Percentiles rank a stretch among this genome's conserved stretches.
phyloP scores from a whole-genome alignment of 208 protist species.

The Wallacemonas sp. region DNA sequence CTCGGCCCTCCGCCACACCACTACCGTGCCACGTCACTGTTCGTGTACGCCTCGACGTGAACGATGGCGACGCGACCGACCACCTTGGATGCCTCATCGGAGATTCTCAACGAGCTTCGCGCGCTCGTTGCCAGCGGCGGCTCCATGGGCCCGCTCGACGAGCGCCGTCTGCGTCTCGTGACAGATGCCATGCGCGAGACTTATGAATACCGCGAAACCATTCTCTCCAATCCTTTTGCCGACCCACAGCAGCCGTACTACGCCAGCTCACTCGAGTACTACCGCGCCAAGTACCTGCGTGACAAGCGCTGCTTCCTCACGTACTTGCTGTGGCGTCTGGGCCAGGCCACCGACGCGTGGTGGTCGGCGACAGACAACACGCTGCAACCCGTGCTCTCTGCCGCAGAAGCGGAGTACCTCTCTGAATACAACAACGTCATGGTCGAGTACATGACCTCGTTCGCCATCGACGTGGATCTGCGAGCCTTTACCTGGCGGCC shows the following conservation, averaged over 20 bases:
- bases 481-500: slow-evolving; percentile 80
- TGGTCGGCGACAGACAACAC: slow-evolving; percentile 74
- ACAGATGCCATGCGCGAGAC: slow-evolving; percentile 56
- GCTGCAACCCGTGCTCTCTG: slow-evolving; percentile 40
- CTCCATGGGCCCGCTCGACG: slow-evolving; percentile 55
- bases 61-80: slow-evolving; percentile 17
- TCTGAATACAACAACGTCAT: slow-evolving; percentile 75
- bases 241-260: slow-evolving; percentile 75
- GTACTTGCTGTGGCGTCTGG: slow-evolving; percentile 77
- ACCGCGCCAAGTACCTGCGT: slow-evolving; percentile 69
- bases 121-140: slow-evolving; percentile 74
- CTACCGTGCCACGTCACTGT: too few relatives aligned
- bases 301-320: slow-evolving; percentile 80
- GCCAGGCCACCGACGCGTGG: slow-evolving; percentile 62
- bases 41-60: not conserved
- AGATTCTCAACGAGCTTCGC: slow-evolving; percentile 80
- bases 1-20: too few relatives aligned
- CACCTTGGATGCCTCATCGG: slow-evolving; percentile 55
- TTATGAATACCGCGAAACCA: slow-evolving; percentile 49
- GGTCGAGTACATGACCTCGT: slow-evolving; percentile 89
- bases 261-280: slow-evolving; percentile 66
- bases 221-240: slow-evolving; percentile 66
- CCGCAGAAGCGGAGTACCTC: slow-evolving; percentile 62
- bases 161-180: slow-evolving; percentile 65
- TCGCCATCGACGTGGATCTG: slow-evolving; percentile 77